Conservation (phyloP, 768 basidiomycete genomes). For the Filobasidium wieringae region DNA sequence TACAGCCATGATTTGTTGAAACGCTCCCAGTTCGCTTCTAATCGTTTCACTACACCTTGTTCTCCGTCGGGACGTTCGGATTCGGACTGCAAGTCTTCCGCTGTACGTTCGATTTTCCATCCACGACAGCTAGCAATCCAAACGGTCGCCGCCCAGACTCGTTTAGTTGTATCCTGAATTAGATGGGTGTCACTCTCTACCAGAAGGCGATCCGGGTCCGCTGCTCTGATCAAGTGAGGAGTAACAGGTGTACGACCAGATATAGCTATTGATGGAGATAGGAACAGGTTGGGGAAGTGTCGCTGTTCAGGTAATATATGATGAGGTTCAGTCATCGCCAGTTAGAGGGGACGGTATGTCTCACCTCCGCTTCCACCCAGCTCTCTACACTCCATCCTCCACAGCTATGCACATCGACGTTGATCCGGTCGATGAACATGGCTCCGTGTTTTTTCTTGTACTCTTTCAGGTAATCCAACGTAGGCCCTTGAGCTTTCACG, state of each 20-base stretch:
- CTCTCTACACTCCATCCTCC: conserved; percentile 61
- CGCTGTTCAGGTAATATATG: conserved; percentile 44
- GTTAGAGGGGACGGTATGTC: conserved; percentile 13
- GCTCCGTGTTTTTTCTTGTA: conserved; percentile 51
- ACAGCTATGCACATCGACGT: conserved; percentile 81
- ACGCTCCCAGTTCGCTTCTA: conserved; percentile 59
- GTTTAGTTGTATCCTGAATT: conserved; percentile 48
- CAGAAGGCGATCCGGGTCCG: conserved; percentile 57
- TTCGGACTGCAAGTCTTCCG: conserved; percentile 33
- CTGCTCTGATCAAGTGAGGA: conserved; percentile 53
- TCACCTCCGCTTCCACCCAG: conserved; percentile 63
- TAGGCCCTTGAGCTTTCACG: conserved; percentile 59
- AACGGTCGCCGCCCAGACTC: conserved; percentile 66
- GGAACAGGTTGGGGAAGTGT: conserved; percentile 61
- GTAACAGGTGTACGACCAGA: conserved; percentile 61
- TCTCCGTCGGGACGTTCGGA: conserved; percentile 20
- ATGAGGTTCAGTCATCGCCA: neutral
- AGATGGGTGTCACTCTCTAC: conserved; percentile 77
- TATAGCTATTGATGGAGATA: conserved; percentile 78
- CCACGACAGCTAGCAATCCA: conserved; percentile 63
- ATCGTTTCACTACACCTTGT: conserved; percentile 50
- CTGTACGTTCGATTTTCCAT: conserved; percentile 56
- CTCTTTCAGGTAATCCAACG: conserved; percentile 52
- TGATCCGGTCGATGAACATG: conserved; percentile 53
- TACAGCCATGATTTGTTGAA: no score